These are phyloP conservation scores for Cyamopsis tetragonoloba DNA, from an alignment of 306 rosid species.

Conservation along the genomic window DNA sequence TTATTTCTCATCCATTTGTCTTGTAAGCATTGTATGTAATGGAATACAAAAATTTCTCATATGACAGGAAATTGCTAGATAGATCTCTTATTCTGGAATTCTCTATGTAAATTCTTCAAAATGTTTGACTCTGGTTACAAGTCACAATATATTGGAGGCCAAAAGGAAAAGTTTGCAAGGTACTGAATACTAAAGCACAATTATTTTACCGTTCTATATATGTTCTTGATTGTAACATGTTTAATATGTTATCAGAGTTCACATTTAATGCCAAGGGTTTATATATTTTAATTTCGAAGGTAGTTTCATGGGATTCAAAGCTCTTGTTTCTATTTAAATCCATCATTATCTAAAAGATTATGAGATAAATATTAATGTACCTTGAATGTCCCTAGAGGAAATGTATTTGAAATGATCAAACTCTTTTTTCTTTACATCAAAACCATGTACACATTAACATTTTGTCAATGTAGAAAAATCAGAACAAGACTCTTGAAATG, in stretches of 20 bases:
- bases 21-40: constrained; percentile 16
- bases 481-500: no score
- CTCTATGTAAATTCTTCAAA: constrained; percentile 32
- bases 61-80: constrained; percentile 20
- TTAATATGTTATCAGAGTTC: neutral
- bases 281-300: neutral
- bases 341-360: neutral
- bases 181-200: constrained; percentile 13
- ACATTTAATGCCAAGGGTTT: neutral
- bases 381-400: neutral
- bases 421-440: no score
- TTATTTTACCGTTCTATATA: neutral
- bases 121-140: constrained; percentile 50
- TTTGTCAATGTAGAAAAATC: neutral
- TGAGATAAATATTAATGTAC: neutral
- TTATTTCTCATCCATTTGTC: neutral
- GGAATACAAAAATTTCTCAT: neutral
- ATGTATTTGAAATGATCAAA: neutral
- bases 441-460: neutral
- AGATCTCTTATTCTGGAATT: constrained; percentile 13
- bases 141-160: constrained; percentile 46
- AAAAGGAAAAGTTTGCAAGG: constrained; percentile 57
- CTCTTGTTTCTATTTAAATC: no score
- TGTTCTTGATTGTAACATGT: neutral
- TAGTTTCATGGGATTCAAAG: neutral